Percentiles rank a stretch among this genome's conserved stretches.
These are phyloP conservation scores for Turritis glabra DNA, from an alignment of 345 rosid species.

Conservation along the genomic window DNA sequence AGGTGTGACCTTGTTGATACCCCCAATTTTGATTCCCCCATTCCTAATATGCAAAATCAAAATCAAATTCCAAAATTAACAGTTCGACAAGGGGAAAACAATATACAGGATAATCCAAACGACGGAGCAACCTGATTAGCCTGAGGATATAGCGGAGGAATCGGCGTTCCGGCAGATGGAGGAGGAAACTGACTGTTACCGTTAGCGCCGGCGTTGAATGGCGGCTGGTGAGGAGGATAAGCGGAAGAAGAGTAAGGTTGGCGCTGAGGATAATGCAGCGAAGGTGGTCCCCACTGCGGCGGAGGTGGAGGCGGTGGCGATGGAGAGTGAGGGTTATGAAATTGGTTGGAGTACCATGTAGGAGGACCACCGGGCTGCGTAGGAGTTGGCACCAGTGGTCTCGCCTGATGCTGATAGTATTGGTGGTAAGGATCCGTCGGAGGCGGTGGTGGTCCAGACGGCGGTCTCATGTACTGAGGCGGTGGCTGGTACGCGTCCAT, in stretches of 20 bases:
- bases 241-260: slow-evolving; percentile 22
- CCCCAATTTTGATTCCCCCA: slow-evolving; percentile 69
- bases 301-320: slow-evolving; percentile 56
- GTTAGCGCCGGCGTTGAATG: slow-evolving; percentile 41
- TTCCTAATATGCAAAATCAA: slow-evolving; percentile 51
- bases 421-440: slow-evolving; percentile 50
- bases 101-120: background rate
- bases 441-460: slow-evolving; percentile 45
- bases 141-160: slow-evolving; percentile 44
- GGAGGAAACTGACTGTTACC: slow-evolving; percentile 49
- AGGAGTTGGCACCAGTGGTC: slow-evolving; percentile 46
- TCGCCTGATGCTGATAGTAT: slow-evolving; percentile 33
- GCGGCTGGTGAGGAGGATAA: slow-evolving; percentile 48
- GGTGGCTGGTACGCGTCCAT: slow-evolving; percentile 69
- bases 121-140: slow-evolving; percentile 41
- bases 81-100: background rate
- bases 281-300: slow-evolving; percentile 52
- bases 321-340: slow-evolving; percentile 52
- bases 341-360: slow-evolving; percentile 59
- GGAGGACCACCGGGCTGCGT: slow-evolving; percentile 29
- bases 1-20: slow-evolving; percentile 62
- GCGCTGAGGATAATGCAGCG: slow-evolving; percentile 5
- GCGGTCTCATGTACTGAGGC: slow-evolving; percentile 49
- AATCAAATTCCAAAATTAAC: slow-evolving; percentile 6
- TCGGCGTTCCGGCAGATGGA: slow-evolving; percentile 46